Conservation (phyloP, 2,329 filamentous ascomycete genomes). For the Colletotrichum tropicale region DNA sequence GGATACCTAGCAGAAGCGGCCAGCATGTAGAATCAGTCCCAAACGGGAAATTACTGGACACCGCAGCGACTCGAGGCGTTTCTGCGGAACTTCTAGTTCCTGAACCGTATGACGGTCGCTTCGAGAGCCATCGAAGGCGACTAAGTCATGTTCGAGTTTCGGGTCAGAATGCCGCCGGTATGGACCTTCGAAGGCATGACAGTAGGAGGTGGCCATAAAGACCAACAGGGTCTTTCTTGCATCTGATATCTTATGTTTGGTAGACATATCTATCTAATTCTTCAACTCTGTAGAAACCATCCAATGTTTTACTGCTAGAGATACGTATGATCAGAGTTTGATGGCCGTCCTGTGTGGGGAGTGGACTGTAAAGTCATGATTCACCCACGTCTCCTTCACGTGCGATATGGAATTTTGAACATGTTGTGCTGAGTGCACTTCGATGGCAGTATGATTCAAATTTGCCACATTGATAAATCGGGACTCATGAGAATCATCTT, state of each 20-base stretch:
- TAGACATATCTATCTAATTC: too few relatives aligned
- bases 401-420: background rate
- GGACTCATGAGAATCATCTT: background rate
- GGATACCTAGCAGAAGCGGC: too few relatives aligned
- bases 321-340: too few relatives aligned
- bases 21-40: too few relatives aligned
- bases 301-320: too few relatives aligned
- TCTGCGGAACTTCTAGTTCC: rapidly evolving
- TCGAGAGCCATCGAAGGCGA: background rate
- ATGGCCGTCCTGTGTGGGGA: too few relatives aligned
- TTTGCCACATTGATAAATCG: background rate
- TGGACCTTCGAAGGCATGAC: background rate
- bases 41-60: rapidly evolving
- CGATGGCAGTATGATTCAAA: background rate
- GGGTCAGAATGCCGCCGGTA: background rate
- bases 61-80: background rate
- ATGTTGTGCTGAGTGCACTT: background rate
- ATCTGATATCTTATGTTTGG: too few relatives aligned
- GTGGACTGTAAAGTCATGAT: too few relatives aligned
- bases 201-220: too few relatives aligned
- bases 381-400: too few relatives aligned
- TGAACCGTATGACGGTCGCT: rapidly evolving
- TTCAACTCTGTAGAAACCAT: too few relatives aligned
- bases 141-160: rapidly evolving
- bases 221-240: too few relatives aligned